These are phyloP conservation scores for Apiotrichum montevideense DNA, from an alignment of 1,284 basidiomycete genomes.

Conservation along the genomic window DNA sequence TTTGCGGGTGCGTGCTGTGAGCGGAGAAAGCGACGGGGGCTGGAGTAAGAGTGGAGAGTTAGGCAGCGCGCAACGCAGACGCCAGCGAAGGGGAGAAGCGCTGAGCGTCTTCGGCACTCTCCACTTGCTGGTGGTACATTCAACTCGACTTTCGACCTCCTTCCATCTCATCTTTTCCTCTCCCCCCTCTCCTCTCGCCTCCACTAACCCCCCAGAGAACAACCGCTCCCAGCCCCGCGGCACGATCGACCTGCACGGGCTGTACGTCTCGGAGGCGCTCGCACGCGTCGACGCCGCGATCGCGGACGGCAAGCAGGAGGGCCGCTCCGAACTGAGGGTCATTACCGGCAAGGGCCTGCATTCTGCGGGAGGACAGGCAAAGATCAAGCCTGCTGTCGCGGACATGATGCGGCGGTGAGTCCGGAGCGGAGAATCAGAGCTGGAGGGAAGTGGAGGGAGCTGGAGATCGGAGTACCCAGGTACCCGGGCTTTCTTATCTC, in stretches of 20 bases:
- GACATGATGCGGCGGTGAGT: conserved; percentile 69
- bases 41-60: too few species aligned
- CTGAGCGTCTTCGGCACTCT: neutral
- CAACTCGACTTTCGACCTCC: too few species aligned
- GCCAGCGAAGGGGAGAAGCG: too few species aligned
- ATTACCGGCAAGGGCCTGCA: conserved; percentile 92
- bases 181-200: too few species aligned
- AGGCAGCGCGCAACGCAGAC: too few species aligned
- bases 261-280: conserved; percentile 91
- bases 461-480: too few species aligned
- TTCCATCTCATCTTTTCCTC: too few species aligned
- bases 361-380: conserved; percentile 69
- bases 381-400: conserved; percentile 89
- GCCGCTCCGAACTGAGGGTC: conserved; percentile 65
- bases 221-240: conserved; percentile 67
- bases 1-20: conserved; percentile 57
- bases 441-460: too few species aligned
- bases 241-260: conserved; percentile 81
- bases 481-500: too few species aligned
- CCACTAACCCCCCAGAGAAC: conserved; percentile 56
- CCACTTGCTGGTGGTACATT: too few species aligned
- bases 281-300: conserved; percentile 63
- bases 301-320: conserved; percentile 59
- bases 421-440: neutral
- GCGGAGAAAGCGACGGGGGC: too few species aligned